Evolutionary conservation across 176 grass and related monocot genomes (phyloP), one percentile per base, ranked within the genome.

Genomic region (Triticum timopheevii): DNA sequence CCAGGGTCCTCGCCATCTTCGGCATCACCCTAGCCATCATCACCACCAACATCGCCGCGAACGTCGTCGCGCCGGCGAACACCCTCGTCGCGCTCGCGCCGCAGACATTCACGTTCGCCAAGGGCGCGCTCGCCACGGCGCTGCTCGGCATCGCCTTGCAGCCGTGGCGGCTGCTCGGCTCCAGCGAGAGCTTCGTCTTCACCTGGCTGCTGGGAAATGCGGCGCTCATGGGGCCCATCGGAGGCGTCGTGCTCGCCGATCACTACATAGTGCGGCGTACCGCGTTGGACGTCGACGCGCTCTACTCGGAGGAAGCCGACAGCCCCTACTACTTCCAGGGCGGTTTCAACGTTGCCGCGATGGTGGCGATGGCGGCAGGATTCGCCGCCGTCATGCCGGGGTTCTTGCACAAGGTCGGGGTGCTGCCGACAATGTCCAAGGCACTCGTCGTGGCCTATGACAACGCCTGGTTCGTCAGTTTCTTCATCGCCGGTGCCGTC

Each of bases 171-270:
- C 45, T 76, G 45, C 73, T 76, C 73, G 52, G 73, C 73, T 54
- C 73, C 45, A 76, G 45, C 45, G 73, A 76, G 45, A 76, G 73
- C 73, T 76, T 76, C 73, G 45, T 76, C 73, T 76, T 76, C 73
- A 76, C 73, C n/a, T 76, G 73, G 73, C 73, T 76, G 45, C 73
- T 76, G 25, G 73, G 73, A 9, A 76, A 76, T 27, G 73, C 73
- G 73, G 73, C 73, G 73, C 73, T 76, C 73, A 54, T 76, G 73
- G 73, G 73, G 8, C 73, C 73, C 16, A 54, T 76, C 49, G 73
- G 73, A 52, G 73, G 73, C 73, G 47, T 76, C 47, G 24, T 76
- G 44, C 73, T 76, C 73, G 73, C 73, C 27, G 73, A 76, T 47
- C 73, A 76, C 73, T 76, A 76, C 27, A 15, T 76, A 27, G 73